A percentile compares a stretch with the other conserved stretches of the same genome.
Conservation (phyloP, 805 yeast species). For the Saccharomycopsis vini region DNA sequence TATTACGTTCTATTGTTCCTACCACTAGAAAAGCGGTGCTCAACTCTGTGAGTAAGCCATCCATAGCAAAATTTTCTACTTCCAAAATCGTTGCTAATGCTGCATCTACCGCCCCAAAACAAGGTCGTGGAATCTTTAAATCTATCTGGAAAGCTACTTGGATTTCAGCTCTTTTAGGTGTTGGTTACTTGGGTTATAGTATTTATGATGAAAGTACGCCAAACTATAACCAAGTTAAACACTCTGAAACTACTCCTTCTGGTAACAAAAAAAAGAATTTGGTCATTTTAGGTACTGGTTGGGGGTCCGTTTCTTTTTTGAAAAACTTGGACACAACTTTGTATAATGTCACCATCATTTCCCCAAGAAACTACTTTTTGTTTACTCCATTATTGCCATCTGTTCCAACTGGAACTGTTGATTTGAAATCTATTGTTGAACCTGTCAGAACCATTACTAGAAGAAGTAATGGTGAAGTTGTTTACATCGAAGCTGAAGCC, state of each 20-base stretch:
- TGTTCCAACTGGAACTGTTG: conserved; percentile 90
- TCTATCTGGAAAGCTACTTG: conserved; percentile 42
- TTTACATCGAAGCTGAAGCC: conserved; percentile 86
- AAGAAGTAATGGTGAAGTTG: conserved; percentile 66
- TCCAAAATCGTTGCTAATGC: not conserved
- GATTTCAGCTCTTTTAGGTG: conserved; percentile 40
- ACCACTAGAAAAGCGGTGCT: not conserved
- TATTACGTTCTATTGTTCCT: not conserved
- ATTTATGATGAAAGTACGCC: conserved; percentile 59
- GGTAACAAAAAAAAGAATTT: conserved; percentile 35
- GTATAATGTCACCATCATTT: conserved; percentile 82
- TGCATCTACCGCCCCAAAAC: not conserved
- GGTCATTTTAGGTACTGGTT: conserved; percentile 82
- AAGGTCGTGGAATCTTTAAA: conserved; percentile 19
- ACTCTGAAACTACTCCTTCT: conserved; percentile 38
- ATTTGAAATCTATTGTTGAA: conserved; percentile 83
- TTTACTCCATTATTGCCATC: conserved; percentile 96
- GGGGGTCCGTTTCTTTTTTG: conserved; percentile 87
- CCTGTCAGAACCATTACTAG: conserved; percentile 85
- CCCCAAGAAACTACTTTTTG: conserved; percentile 91
- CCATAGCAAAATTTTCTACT: not conserved
- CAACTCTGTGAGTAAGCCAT: not conserved
- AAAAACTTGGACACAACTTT: conserved; percentile 77
- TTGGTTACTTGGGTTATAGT: conserved; percentile 53
- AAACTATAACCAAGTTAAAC: conserved; percentile 49